A percentile compares a stretch with the other conserved stretches of the same genome.
Conservation (phyloP, 2,329 filamentous ascomycete species). For the Chalaropsis ovoidea region DNA sequence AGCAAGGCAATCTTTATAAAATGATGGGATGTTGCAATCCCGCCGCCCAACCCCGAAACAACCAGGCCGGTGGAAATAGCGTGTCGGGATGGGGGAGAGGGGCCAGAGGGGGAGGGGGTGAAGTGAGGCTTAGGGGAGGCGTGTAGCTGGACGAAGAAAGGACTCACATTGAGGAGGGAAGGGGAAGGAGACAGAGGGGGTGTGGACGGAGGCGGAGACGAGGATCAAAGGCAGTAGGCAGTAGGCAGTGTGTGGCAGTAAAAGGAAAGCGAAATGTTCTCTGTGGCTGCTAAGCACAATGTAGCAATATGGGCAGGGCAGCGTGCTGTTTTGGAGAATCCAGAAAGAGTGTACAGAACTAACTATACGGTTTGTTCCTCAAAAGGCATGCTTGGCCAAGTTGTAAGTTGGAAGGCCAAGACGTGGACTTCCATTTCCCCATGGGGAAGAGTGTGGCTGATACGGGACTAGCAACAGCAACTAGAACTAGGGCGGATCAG, state of each 20-base stretch:
- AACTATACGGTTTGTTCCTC: background rate
- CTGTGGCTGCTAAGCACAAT: background rate
- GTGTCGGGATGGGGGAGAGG: background rate
- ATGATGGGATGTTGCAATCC: constrained; percentile 10
- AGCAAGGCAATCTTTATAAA: constrained; percentile 10
- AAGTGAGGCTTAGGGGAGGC: constrained; percentile 3
- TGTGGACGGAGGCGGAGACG: background rate
- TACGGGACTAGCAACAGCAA: constrained; percentile 15
- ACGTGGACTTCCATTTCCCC: constrained; percentile 14
- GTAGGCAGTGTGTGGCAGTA: background rate
- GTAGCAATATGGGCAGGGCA: background rate
- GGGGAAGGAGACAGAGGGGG: background rate
- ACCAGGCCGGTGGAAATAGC: background rate
- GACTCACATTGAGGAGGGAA: background rate
- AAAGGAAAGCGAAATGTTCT: background rate
- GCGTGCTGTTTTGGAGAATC: background rate
- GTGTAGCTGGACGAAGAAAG: constrained; percentile 9
- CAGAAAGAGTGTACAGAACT: background rate
- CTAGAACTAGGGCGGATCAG: background rate
- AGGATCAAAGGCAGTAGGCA: background rate
- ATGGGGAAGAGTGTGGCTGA: constrained; percentile 13
- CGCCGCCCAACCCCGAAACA: background rate
- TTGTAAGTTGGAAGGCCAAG: background rate
- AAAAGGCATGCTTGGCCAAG: background rate
- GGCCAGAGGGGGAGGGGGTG: background rate